Evolutionary conservation across 257 asterid genomes (phyloP).

Genomic region (Coffea canephora): DNA sequence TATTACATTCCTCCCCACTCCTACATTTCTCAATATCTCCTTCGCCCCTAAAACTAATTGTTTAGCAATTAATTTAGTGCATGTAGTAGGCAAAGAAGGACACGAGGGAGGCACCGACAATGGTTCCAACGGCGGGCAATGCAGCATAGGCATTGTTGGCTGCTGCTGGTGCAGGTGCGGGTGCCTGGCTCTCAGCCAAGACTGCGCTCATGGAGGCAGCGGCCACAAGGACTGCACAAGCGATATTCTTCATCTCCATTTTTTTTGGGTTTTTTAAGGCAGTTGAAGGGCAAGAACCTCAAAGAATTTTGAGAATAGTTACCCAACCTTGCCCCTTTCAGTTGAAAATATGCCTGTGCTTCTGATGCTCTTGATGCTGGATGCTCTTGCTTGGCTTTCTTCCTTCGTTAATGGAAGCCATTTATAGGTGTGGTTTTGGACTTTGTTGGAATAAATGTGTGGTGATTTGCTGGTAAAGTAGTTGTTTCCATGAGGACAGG

Average conservation of each 20-base stretch:
- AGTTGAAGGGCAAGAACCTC: constrained; percentile 18
- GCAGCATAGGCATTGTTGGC: constrained; percentile 21
- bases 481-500: constrained; percentile 2
- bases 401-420: not conserved
- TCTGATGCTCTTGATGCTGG: not conserved
- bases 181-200: constrained; percentile 27
- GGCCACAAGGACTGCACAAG: constrained; percentile 26
- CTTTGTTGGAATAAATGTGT: not conserved
- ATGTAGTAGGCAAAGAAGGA: constrained; percentile 42
- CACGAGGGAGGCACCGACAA: constrained; percentile 46
- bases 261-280: not conserved
- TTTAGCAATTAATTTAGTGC: constrained; percentile 23
- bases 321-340: constrained; percentile 16
- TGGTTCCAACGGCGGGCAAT: constrained; percentile 44
- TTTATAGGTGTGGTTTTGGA: constrained; percentile 9
- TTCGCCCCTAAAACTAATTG: not conserved
- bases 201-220: constrained; percentile 41
- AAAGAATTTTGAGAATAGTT: constrained; percentile 8
- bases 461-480: not conserved
- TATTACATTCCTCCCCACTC: not conserved
- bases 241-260: constrained; percentile 49
- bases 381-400: not conserved
- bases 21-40: not conserved
- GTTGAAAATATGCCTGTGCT: constrained; percentile 6
- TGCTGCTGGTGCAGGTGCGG: constrained; percentile 20